Evolutionary conservation across 73 alveolate species (phyloP), one percentile per base, ranked within the genome.

Genomic region (Effrenium voratum): DNA sequence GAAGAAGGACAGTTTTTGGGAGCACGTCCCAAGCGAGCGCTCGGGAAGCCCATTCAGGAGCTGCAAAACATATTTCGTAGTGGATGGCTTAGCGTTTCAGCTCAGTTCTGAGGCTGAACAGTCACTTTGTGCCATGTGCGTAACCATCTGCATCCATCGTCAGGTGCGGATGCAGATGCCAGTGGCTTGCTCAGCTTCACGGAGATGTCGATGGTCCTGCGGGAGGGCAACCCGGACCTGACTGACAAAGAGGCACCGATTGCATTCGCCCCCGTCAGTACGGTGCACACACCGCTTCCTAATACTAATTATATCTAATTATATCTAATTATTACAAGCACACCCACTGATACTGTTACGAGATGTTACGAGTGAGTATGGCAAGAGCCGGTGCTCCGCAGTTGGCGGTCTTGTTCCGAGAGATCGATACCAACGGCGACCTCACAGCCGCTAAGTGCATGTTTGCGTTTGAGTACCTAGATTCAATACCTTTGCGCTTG

Each of bases 181-280:
- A 59, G 84, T 38, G 95, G 95, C n/a, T 28, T 90, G 76, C 40
- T 90, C 45, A 90, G 87, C 55, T 70, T 70, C 76, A 90, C 73
- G 44, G 97, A 68, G 86, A 66, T 68, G 87, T 66, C 87, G 32
- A 8, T 47, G 43, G 73, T 90, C 10, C 97, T 90, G 44, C 97
- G 97, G n/a, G 97, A 90, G 47, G 97, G 97, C 57, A 90, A 90
- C n/a, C 97, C 97, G 40, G 12, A 24, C 30, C 41, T 90, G 87
- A 90, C 97, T 34, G 97, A 90, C 97, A 90, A 90, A 47, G 97
- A 90, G 68, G 49, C 49, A 30, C 30, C 5, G 12, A 3, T 1
- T 19, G 77, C 43, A 30, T 2, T 10, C 43, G 40, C 77, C 77
- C 30, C 24, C 76, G 76, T 1, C 77, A 41, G 36, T 2, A 8